Evolutionary conservation across 176 grass and related monocot genomes (phyloP).

Genomic region (Tuctoria greenei): DNA sequence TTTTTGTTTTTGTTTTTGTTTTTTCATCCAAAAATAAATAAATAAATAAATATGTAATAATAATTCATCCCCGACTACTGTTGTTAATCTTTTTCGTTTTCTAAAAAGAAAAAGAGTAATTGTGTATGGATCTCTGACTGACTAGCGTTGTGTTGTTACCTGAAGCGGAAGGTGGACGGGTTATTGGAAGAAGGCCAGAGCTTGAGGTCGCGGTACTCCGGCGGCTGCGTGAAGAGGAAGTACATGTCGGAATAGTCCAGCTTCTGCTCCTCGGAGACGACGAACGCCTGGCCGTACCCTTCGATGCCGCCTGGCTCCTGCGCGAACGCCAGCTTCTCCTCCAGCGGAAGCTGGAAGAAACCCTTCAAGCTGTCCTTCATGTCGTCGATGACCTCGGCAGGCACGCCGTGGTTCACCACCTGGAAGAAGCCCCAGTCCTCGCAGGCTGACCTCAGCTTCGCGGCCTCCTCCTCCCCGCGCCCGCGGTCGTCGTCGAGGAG

Average conservation of each 20-base stretch:
- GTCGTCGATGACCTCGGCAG: slow-evolving; percentile 11
- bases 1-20: too few relatives aligned
- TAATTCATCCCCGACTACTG: too few relatives aligned
- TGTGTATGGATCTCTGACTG: too few relatives aligned
- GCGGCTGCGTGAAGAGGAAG: slow-evolving; percentile 46
- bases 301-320: slow-evolving; percentile 41
- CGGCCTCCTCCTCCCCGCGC: slow-evolving; percentile 11
- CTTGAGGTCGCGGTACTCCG: slow-evolving; percentile 28
- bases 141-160: too few relatives aligned
- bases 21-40: too few relatives aligned
- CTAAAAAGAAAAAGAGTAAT: too few relatives aligned
- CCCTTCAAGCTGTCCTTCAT: slow-evolving; percentile 16
- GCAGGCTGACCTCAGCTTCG: slow-evolving; percentile 36
- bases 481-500: slow-evolving; percentile 20
- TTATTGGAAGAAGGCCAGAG: slow-evolving; percentile 39
- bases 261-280: slow-evolving; percentile 49
- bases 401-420: slow-evolving; percentile 41
- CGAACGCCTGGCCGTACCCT: slow-evolving; percentile 62
- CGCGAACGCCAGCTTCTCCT: slow-evolving; percentile 23
- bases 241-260: slow-evolving; percentile 60
- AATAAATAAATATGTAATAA: too few relatives aligned
- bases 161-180: slow-evolving; percentile 46
- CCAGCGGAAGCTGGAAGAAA: slow-evolving; percentile 47
- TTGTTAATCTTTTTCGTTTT: too few relatives aligned
- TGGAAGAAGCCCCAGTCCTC: slow-evolving; percentile 57